Base-by-base conservation (phyloP, 2,329 filamentous ascomycete genomes). In the Nemania sp. region DNA sequence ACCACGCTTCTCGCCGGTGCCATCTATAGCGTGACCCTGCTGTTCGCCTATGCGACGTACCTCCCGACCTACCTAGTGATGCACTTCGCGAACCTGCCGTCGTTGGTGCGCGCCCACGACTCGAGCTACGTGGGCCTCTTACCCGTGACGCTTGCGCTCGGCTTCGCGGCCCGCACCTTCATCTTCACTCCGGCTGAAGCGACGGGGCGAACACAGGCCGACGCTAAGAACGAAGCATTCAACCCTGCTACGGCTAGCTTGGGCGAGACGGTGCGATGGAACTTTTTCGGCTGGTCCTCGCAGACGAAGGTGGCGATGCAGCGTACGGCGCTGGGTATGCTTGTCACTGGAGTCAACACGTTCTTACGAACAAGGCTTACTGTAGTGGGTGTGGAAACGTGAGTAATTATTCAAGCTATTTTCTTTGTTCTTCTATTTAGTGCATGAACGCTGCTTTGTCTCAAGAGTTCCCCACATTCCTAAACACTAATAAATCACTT, bases 21-120 rank as follows among this genome's bases (percentile, higher is more conserved):
- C 59, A 89, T 97, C 70, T 97, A 96, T 82, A 88, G 87, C 63
- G 85, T 94, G n/a, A 84, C 88, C 1, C 81, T 97, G 32, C 92
- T 91, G 75, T 80, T 87, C 59, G 89, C 90, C 62, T 90, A 92
- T 78, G 85, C 86, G 66, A 90, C 89, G 18, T 90, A 90, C 80
- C 86, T 97, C 18, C 93, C 93, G 6, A 80, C 83, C 26, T 88
- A 88, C 75, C 84, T 98, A n/a, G 87, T 94, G 59, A 82, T 89
- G 32, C 87, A 95, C 82, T 97, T 97, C 76, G 82, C 86, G n/a
- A 86, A 85, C 64, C 85, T 98, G 60, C 86, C 87, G 6, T 91
- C 89, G 32, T 83, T 98, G 56, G 86, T 88, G 69, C 84, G 87
- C 13, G 92, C 90, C 2, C 89, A 95, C 77, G 82, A 86, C 24